Base-by-base conservation (phyloP, 2,329 filamentous ascomycete genomes). In the Hansfordia pulvinata region DNA sequence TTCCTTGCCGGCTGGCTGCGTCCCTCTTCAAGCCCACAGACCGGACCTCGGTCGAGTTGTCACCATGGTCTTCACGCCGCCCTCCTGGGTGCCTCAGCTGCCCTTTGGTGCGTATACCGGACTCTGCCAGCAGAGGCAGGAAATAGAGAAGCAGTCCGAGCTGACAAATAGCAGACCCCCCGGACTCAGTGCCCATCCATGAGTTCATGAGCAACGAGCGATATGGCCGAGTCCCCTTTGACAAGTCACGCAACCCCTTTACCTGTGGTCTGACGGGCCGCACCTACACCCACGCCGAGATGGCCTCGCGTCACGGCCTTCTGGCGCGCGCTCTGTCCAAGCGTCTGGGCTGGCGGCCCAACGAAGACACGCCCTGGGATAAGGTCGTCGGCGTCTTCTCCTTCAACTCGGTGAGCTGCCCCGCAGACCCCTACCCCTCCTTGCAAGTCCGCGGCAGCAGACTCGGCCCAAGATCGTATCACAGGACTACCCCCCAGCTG, bases 301-400 rank as follows among this genome's bases (percentile, higher is more conserved):
- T 81, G 30, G 65, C 61, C 23, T 64, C 76, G 30, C 63, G 76
- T n/a, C 67, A 77, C 5, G 72, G 82, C 26, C 59, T 60, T 27
- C 59, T 84, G 10, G 64, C 78, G 12, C 64, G 74, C 24, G 69
- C 62, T 12, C 52, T 85, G 12, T 62, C 69, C 12, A 69, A 75
- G 38, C 72, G 81, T 37, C 56, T 86, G 30, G 74, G 69, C 28
- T 83, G 79, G 69, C 45, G 61, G n/a, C 68, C 76, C 3, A 77
- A 82, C 37, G 46, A 69, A 27, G 79, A 76, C 5, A 67, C 69
- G 0, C 76, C 83, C 42, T 85, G 76, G 71, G 78, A 86, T 38
- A 86, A 85, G 51, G 74, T 83, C 12, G 53, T 79, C 22, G 74
- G 62, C 4, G 58, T 84, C 19, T 86, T 80, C 51, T 74, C 72